Evolutionary conservation across 1,284 basidiomycete species (phyloP), one percentile per base, ranked within the genome.

Genomic region (Cutaneotrichosporon mucoides): DNA sequence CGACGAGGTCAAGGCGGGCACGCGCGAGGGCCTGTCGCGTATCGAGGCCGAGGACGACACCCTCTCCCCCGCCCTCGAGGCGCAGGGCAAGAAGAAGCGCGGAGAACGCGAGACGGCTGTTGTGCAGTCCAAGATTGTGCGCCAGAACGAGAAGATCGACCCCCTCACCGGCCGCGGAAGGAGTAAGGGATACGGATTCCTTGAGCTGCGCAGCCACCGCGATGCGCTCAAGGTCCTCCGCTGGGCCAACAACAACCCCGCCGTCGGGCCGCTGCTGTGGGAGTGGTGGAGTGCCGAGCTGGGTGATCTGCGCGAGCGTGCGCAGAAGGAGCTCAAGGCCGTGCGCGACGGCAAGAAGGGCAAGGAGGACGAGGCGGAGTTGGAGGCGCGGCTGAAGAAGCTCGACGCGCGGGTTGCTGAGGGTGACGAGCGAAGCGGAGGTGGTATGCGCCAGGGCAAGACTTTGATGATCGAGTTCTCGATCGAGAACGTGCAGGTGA

Each of bases 131-230:
- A 98, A 99, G 80, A 87, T 99, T 60, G 86, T 97, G 10, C 85
- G 92, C 12, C 74, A 76, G 46, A 81, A 82, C 33, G 94, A 96
- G 65, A 87, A 92, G 16, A 82, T 95, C 54, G 95, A 99, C 73
- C 82, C 89, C 0, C 76, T 93, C 37, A 94, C 90, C 0, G 90
- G 89, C 2, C 86, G 89, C 66, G 92, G 92, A 3, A 84, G 88
- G 57, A 90, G 88, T 66, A 90, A 89, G 73, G 95, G 95, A 0
- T 99, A 97, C 70, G 96, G 95, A 12, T 99, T 99, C 80, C 73
- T 99, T 44, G 95, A 99, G 80, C 85, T 97, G 84, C 81, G 85
- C 42, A 84, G 80, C 34, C 95, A 97, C 73, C 85, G 87, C 9
- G 92, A 98, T 71, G 92, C 94, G 3, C 81, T 99, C 38, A 88